These are phyloP conservation scores for Periconia sp. DNA, from an alignment of 2,329 filamentous ascomycete genomes.

Conservation along the genomic window DNA sequence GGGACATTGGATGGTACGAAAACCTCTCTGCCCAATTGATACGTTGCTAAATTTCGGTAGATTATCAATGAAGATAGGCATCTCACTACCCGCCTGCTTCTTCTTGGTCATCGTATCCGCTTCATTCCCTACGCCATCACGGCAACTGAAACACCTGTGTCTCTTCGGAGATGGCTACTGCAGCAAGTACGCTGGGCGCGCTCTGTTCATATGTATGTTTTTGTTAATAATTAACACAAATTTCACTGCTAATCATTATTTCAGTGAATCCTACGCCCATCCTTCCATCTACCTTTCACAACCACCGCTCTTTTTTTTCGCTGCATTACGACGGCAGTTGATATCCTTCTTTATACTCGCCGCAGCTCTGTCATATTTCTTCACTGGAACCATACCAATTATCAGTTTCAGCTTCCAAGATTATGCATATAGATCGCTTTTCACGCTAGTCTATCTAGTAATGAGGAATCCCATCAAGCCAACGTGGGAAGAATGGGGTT, in stretches of 20 bases:
- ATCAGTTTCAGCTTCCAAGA: constrained; percentile 32
- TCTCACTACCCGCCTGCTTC: constrained; percentile 39
- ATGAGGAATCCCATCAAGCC: constrained; percentile 24
- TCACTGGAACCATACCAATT: constrained; percentile 24
- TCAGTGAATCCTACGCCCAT: constrained; percentile 35
- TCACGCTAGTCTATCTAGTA: constrained; percentile 21
- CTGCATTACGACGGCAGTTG: constrained; percentile 33
- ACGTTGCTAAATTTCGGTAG: not conserved
- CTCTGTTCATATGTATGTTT: constrained; percentile 33
- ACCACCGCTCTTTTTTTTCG: constrained; percentile 39
- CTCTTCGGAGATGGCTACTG: constrained; percentile 37
- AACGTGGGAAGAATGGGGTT: constrained; percentile 11
- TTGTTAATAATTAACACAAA: too few species aligned
- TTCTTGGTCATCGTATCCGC: constrained; percentile 37
- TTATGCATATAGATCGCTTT: constrained; percentile 18
- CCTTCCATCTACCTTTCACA: constrained; percentile 39
- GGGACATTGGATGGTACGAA: constrained; percentile 35
- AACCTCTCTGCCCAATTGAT: not conserved
- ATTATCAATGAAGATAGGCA: constrained; percentile 45
- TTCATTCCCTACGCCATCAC: constrained; percentile 39
- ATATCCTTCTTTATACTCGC: constrained; percentile 30
- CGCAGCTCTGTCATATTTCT: constrained; percentile 33
- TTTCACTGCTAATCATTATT: not conserved
- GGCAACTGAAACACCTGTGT: constrained; percentile 42
- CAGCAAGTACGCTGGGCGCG: constrained; percentile 44